phyloP scores from a whole-genome alignment of 768 basidiomycete species.

The Phlegmacium glaucopus region DNA sequence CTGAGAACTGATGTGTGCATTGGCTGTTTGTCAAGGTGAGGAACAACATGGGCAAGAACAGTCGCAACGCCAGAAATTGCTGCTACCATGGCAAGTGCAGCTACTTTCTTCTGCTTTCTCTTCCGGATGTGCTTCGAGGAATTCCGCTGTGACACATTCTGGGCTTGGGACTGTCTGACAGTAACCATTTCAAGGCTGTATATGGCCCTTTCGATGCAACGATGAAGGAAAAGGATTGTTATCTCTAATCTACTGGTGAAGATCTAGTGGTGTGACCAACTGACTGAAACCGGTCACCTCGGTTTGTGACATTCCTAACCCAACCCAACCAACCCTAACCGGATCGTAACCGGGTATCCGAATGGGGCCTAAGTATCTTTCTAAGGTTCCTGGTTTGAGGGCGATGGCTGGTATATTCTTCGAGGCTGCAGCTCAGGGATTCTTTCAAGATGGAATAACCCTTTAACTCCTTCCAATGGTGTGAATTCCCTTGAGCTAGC shows the following conservation, averaged over 20 bases:
- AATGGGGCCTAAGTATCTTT: conserved; percentile 5
- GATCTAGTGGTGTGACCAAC: background rate
- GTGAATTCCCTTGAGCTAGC: too few relatives aligned
- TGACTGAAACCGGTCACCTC: background rate
- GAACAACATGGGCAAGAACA: conserved; percentile 10
- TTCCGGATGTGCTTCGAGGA: background rate
- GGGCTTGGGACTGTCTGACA: background rate
- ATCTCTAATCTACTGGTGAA: too few relatives aligned
- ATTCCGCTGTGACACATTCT: background rate
- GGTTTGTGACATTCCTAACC: background rate
- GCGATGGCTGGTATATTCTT: too few relatives aligned
- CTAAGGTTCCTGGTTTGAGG: too few relatives aligned
- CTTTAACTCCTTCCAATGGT: too few relatives aligned
- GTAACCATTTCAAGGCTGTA: background rate
- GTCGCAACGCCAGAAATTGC: conserved; percentile 6
- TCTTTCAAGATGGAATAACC: too few relatives aligned
- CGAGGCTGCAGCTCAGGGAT: too few relatives aligned
- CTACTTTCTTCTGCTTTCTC: conserved; percentile 9
- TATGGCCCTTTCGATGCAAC: background rate
- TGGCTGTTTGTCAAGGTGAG: conserved; percentile 6
- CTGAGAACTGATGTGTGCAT: conserved; percentile 22
- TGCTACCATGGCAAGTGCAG: conserved; percentile 1
- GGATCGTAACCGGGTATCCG: background rate
- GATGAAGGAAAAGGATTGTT: background rate
- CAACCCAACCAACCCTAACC: too few relatives aligned